Evolutionary conservation across 176 grass and related monocot species (phyloP).

Genomic region (maize (Zea mays)): Zm-B73-REFERENCE-NAM-5.0 NC_050098.1:147682001-147682500

Average conservation of each 20-base stretch:
- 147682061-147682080: neutral
- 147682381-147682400: neutral
- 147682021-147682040: neutral
- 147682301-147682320: neutral
- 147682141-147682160: neutral
- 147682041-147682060: neutral
- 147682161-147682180: neutral
- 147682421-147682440: neutral
- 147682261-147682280: neutral
- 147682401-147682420: neutral
- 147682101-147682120: neutral
- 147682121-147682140: neutral
- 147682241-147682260: neutral
- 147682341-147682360: neutral
- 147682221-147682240: no score
- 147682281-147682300: neutral
- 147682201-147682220: no score
- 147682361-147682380: neutral
- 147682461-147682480: neutral
- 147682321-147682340: neutral
- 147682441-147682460: neutral
- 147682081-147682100: neutral
- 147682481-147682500: slow-evolving; percentile 40
- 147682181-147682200: neutral
- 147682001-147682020: slow-evolving; percentile 38